Base-by-base conservation (phyloP, 768 basidiomycete genomes). In the Mycena alexandri region DNA sequence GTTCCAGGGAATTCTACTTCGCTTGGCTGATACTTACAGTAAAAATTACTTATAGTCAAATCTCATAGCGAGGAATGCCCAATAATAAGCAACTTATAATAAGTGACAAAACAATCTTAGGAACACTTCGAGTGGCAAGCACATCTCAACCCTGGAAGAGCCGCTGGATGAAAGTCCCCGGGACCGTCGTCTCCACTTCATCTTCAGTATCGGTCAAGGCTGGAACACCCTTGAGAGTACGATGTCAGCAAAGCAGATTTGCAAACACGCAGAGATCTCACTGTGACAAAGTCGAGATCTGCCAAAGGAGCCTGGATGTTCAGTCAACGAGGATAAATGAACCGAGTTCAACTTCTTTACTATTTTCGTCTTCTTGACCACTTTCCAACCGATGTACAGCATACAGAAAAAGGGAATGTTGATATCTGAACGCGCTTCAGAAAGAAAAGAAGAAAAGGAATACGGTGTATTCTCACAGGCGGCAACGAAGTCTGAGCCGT, bases 371-470 rank as follows among this genome's bases (percentile, higher is more conserved):
- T 33, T 34, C 21, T 64, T 63, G 43, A 34, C 29, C 19, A 64
- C 36, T 34, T 69, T 69, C 43, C 52, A 69, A 8, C 67, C 67
- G 13, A 69, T 11, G 41, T 65, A 69, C 5, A 64, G 41, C 19
- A 57, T 14, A 19, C 29, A 14, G 36, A 64, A 58, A 11, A 69
- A 44, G 29, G 67, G 67, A 11, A 69, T 64, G 57, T 65, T 65
- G 5, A 69, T 64, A 25, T 69, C 52, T 54, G 36, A 33, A 38
- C 11, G 10, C 17, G 36, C 24, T 52, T 57, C n/a, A n/a, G n/a
- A n/a, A 38, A 41, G 53, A 22, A 12, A 55, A 77, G 70, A 83
- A 83, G 76, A 84, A 82, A 68, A 85, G 63, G 8, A 73, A 86
- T 24, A 36, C 78, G 73, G 73, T 38, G 52, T 33, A 54, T 7